Percentiles rank a stretch among this genome's conserved stretches.
phyloP scores from a whole-genome alignment of 495 filamentous ascomycete species.

The Lophiostoma macrostomum region DNA sequence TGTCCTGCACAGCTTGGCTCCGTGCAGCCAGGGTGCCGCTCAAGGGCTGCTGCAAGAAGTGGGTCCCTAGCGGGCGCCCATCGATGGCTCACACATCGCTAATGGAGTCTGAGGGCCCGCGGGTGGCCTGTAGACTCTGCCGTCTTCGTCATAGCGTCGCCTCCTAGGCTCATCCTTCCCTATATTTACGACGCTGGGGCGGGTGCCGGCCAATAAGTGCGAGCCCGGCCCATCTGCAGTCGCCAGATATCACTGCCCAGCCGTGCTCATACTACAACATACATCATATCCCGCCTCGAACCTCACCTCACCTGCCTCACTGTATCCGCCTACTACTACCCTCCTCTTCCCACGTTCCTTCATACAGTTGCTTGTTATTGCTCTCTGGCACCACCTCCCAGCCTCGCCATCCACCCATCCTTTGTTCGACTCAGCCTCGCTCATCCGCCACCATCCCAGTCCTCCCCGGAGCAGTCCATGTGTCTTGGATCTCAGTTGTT shows the following conservation, averaged over 20 bases:
- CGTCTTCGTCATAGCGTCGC: constrained; percentile 27
- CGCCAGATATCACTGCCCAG: constrained; percentile 19
- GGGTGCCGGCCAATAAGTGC: constrained; percentile 23
- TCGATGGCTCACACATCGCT: neutral
- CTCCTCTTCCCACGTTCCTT: constrained; percentile 28
- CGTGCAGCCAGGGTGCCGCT: too few relatives aligned
- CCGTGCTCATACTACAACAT: constrained; percentile 26
- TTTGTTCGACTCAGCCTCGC: constrained; percentile 1
- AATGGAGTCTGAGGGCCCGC: neutral
- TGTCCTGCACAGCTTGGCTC: too few relatives aligned
- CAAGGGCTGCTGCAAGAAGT: too few relatives aligned
- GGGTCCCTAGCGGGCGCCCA: too few relatives aligned
- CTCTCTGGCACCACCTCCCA: constrained; percentile 6
- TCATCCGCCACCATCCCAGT: neutral
- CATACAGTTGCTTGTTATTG: neutral
- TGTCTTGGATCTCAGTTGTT: constrained; percentile 22
- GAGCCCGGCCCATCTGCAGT: neutral
- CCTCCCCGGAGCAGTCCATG: constrained; percentile 13
- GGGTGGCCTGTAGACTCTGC: constrained; percentile 2
- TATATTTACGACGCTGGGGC: constrained; percentile 29
- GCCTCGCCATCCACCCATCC: constrained; percentile 4
- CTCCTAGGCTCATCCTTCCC: constrained; percentile 32
- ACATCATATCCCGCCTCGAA: constrained; percentile 33
- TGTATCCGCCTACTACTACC: constrained; percentile 11
- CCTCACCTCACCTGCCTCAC: constrained; percentile 9